phyloP scores from a whole-genome alignment of 2,329 filamentous ascomycete genomes.

The Colletotrichum sp. region DNA sequence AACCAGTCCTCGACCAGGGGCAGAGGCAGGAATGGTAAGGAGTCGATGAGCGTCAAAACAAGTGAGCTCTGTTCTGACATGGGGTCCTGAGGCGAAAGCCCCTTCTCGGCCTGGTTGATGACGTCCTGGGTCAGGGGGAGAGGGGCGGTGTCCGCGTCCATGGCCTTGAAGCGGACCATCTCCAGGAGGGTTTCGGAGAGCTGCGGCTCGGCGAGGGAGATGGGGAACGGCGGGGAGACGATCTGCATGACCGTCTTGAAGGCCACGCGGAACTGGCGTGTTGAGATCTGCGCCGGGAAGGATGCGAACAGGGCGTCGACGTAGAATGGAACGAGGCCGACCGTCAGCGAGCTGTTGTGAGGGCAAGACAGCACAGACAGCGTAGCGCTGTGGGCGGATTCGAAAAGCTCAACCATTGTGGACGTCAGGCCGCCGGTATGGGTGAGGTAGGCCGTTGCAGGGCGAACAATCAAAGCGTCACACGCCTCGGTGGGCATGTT shows the following conservation, averaged over 20 bases:
- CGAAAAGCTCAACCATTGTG: slow-evolving; percentile 70
- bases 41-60: slow-evolving; percentile 78
- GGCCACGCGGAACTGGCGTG: slow-evolving; percentile 86
- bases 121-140: slow-evolving; percentile 45
- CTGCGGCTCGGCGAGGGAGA: slow-evolving; percentile 75
- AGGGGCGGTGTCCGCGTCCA: slow-evolving; percentile 50
- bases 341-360: slow-evolving; percentile 74
- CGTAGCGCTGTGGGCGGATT: slow-evolving; percentile 84
- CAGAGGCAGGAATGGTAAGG: slow-evolving; percentile 75
- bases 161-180: slow-evolving; percentile 71
- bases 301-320: slow-evolving; percentile 80
- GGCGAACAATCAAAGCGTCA: slow-evolving; percentile 75
- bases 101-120: slow-evolving; percentile 28
- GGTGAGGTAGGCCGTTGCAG: slow-evolving; percentile 75
- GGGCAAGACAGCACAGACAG: slow-evolving; percentile 83
- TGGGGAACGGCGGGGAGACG: slow-evolving; percentile 77
- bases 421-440: slow-evolving; percentile 47
- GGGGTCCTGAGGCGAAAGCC: slow-evolving; percentile 28
- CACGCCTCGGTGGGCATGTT: slow-evolving; percentile 69
- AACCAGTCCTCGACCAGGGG: slow-evolving; percentile 82
- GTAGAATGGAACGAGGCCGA: slow-evolving; percentile 80
- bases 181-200: slow-evolving; percentile 84
- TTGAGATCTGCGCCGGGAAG: slow-evolving; percentile 79
- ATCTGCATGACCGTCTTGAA: slow-evolving; percentile 86
- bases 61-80: slow-evolving; percentile 83